Percentiles rank a stretch among this genome's conserved stretches.
phyloP scores from a whole-genome alignment of 345 rosid genomes.

The Gossypioides kirkii region DNA sequence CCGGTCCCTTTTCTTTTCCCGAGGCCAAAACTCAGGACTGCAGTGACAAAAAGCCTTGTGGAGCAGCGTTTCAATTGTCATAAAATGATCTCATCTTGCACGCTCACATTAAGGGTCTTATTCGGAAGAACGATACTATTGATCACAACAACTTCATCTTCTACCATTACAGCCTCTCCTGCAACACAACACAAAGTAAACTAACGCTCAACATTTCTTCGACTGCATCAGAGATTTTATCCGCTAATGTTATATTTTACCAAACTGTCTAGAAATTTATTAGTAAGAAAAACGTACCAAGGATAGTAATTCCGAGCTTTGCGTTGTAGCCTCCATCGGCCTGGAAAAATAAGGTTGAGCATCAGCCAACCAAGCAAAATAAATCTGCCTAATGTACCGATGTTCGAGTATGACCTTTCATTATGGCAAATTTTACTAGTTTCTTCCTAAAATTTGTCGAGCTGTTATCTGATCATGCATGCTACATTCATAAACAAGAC shows the following conservation, averaged over 20 bases:
- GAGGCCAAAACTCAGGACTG: background rate
- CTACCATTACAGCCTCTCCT: conserved; percentile 82
- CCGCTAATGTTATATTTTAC: background rate
- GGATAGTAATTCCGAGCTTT: conserved; percentile 72
- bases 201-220: background rate
- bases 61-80: background rate
- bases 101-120: conserved; percentile 53
- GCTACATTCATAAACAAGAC: background rate
- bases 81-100: conserved; percentile 23
- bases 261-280: background rate
- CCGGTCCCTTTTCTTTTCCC: background rate
- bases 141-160: conserved; percentile 66
- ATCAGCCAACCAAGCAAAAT: background rate
- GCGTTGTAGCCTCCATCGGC: conserved; percentile 70
- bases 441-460: background rate
- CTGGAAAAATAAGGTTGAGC: conserved; percentile 25
- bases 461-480: background rate
- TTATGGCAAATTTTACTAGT: background rate
- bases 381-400: background rate
- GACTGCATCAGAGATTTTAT: background rate
- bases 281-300: conserved; percentile 36
- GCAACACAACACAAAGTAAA: conserved; percentile 28
- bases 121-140: conserved; percentile 82
- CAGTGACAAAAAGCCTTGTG: background rate
- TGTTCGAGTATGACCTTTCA: background rate